Base-by-base conservation (phyloP, 306 rosid species). In the Notholithocarpus densiflorus region DNA sequence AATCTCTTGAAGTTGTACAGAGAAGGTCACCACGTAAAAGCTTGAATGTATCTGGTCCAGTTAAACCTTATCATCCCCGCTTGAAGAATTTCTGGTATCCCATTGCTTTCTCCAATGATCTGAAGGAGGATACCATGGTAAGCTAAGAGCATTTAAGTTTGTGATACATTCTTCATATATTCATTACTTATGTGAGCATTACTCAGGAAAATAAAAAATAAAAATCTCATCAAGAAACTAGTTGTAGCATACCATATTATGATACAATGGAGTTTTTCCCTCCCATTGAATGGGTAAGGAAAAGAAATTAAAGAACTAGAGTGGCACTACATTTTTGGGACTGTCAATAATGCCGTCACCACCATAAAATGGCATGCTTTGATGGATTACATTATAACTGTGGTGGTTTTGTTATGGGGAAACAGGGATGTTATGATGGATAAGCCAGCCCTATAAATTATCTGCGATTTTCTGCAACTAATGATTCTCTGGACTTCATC, bases 21-120 rank as follows among this genome's bases (percentile, higher is more conserved):
- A 80, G 84, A 65, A 85, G 88, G 77, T 17, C 31, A 29, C 82
- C 88, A 0, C 81, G 74, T 81, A 96, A 86, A 89, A 83, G 88
- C 79, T 85, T 96, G 87, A 81, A 96, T 2, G 89, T 96, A 14
- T 96, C 99, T 11, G 99, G 99, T 73, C 99, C 98, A 0, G 93
- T 93, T 79, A 89, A 90, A 79, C 83, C 93, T 24, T 96, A 93
- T 85, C 92, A 93, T 89, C 94, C 98, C 14, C 85, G 80, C 7
- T 80, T 96, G 89, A 96, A 90, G 94, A 96, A 96, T 82, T 96
- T 93, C 85, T 96, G 99, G 99, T 96, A 91, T 79, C 99, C 99
- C 5, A 89, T 93, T 76, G 96, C 99, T 74, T 96, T 96, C 90
- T 82, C 94, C 66, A 26, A 45, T 40, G 94, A 80, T 89, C 86